Conservation (phyloP, 495 filamentous ascomycete species). For the Parathielavia hyrcaniae region DNA sequence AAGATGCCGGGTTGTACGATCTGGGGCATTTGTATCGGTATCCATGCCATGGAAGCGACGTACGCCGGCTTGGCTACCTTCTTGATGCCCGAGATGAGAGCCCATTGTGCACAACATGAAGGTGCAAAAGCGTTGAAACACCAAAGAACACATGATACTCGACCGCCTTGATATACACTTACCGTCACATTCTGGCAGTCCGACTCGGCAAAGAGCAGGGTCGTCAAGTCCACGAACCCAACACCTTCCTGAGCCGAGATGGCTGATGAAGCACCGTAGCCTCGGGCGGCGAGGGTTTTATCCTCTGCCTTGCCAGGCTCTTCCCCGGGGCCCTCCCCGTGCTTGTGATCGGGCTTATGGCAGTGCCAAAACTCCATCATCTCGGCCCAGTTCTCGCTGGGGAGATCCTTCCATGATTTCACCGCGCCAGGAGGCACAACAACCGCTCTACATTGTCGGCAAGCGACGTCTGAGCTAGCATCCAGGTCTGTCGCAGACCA, state of each 20-base stretch:
- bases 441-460: slow-evolving; percentile 51
- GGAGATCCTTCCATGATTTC: slow-evolving; percentile 83
- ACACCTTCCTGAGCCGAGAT: slow-evolving; percentile 57
- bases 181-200: slow-evolving; percentile 64
- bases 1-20: slow-evolving; percentile 41
- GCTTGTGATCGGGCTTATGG: slow-evolving; percentile 64
- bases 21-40: slow-evolving; percentile 93
- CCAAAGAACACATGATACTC: background rate
- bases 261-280: slow-evolving; percentile 67
- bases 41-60: slow-evolving; percentile 53
- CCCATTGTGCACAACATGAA: background rate
- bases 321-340: slow-evolving; percentile 21
- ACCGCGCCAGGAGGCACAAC: slow-evolving; percentile 43
- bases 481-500: slow-evolving; percentile 68
- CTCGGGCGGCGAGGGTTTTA: slow-evolving; percentile 51
- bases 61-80: slow-evolving; percentile 65
- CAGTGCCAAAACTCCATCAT: slow-evolving; percentile 99
- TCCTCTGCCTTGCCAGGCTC: slow-evolving; percentile 32
- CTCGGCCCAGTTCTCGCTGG: slow-evolving; percentile 95
- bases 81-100: slow-evolving; percentile 60
- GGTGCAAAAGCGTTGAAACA: slow-evolving; percentile 15
- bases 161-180: slow-evolving; percentile 34
- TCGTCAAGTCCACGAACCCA: slow-evolving; percentile 75
- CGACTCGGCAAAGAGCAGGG: slow-evolving; percentile 57
- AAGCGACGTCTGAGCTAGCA: slow-evolving; percentile 50